Evolutionary conservation across 345 rosid genomes (phyloP).

Genomic region (Erysimum cheiranthoides): DNA sequence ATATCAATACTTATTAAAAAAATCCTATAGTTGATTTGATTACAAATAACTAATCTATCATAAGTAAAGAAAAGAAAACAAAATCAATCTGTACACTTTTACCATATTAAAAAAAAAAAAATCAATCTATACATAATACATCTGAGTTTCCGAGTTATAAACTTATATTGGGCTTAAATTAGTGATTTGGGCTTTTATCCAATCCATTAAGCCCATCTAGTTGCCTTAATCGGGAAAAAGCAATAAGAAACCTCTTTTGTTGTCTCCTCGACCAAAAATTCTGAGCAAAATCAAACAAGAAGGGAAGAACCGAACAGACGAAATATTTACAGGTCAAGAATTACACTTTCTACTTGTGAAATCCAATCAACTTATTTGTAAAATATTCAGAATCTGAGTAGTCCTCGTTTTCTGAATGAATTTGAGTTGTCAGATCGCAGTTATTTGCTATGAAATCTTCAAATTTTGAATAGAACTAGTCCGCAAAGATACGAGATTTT

Average conservation of each 20-base stretch:
- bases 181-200: not conserved
- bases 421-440: conserved; percentile 9
- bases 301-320: not conserved
- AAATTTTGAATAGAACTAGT: not conserved
- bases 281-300: conserved; percentile 12
- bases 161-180: not conserved
- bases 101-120: too few species aligned
- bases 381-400: not conserved
- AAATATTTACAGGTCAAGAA: not conserved
- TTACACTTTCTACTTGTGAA: not conserved
- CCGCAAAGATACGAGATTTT: not conserved
- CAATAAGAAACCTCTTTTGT: not conserved
- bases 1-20: too few species aligned
- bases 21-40: too few species aligned
- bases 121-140: too few species aligned
- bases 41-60: too few species aligned
- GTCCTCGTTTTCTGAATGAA: not conserved
- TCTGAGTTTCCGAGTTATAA: too few species aligned
- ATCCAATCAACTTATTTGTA: not conserved
- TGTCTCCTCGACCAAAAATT: not conserved
- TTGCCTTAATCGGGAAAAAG: not conserved
- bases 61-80: too few species aligned
- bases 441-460: not conserved
- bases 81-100: too few species aligned
- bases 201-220: not conserved